Percentiles rank a stretch among this genome's conserved stretches.
phyloP scores from a whole-genome alignment of 129 eudicot species.

The sunflower (Helianthus annuus) region DNA sequence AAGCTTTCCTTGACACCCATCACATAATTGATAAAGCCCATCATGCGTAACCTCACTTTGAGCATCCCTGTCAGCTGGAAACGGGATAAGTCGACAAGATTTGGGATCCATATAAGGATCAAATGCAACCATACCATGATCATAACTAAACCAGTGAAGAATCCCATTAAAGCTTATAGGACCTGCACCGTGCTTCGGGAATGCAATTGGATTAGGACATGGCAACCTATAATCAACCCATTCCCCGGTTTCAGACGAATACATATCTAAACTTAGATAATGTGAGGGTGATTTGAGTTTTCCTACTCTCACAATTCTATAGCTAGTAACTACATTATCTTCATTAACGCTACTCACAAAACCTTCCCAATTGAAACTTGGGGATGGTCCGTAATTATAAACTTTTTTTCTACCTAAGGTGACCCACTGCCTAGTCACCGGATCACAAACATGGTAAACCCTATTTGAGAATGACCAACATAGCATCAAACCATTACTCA shows the following conservation, averaged over 20 bases:
- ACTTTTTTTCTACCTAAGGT: too few species aligned
- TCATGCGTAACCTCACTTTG: constrained; percentile 34
- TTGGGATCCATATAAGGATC: neutral
- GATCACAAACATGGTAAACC: too few species aligned
- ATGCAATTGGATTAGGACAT: constrained; percentile 25
- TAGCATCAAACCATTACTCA: too few species aligned
- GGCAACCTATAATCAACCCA: constrained; percentile 38
- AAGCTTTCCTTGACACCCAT: constrained; percentile 34
- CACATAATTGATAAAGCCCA: constrained; percentile 39
- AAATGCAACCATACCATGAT: constrained; percentile 41
- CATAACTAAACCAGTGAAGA: constrained; percentile 46
- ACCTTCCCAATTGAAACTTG: constrained; percentile 35
- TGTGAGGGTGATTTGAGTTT: constrained; percentile 18
- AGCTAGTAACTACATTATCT: constrained; percentile 38
- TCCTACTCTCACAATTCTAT: constrained; percentile 9
- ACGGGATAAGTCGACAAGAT: constrained; percentile 29
- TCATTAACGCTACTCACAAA: constrained; percentile 42
- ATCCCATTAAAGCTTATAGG: constrained; percentile 41
- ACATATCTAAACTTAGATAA: constrained; percentile 36
- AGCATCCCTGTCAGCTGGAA: constrained; percentile 36
- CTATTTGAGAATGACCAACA: too few species aligned
- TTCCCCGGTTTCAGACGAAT: constrained; percentile 45
- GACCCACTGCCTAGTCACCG: too few species aligned
- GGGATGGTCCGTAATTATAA: too few species aligned
- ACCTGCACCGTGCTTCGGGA: constrained; percentile 50